phyloP scores from a whole-genome alignment of 192 early-diverging fungal species.

The Pilaira anomala region DNA sequence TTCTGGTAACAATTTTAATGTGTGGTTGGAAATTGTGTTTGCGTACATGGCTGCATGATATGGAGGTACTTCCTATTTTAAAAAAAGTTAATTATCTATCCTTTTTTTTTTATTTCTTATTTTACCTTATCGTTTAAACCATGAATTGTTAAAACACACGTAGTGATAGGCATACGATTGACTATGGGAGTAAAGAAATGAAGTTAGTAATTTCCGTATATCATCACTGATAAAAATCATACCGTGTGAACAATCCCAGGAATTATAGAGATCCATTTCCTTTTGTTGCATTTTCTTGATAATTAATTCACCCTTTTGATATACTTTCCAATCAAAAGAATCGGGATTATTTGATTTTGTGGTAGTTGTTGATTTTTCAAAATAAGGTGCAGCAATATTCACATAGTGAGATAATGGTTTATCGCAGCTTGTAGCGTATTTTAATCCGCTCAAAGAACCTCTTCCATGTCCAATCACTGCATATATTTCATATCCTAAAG shows the following conservation, averaged over 20 bases:
- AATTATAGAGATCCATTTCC: constrained; percentile 18
- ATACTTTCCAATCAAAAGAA: constrained; percentile 24
- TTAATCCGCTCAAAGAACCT: constrained; percentile 29
- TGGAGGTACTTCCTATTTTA: constrained; percentile 32
- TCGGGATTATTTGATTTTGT: constrained; percentile 17
- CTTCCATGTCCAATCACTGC: constrained; percentile 28
- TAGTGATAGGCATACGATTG: constrained; percentile 43
- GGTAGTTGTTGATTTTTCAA: constrained; percentile 15
- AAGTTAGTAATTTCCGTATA: neutral
- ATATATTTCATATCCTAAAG: constrained; percentile 25
- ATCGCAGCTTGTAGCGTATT: constrained; percentile 34
- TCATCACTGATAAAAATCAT: neutral
- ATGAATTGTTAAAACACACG: constrained; percentile 49
- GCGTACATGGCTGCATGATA: constrained; percentile 40
- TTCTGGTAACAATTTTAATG: constrained; percentile 40
- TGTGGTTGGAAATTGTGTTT: constrained; percentile 40
- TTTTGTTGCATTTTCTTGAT: constrained; percentile 9
- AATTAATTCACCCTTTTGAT: constrained; percentile 13
- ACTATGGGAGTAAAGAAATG: constrained; percentile 29
- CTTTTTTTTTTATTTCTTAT: neutral
- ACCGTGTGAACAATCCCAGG: constrained; percentile 33
- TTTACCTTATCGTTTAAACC: constrained; percentile 49
- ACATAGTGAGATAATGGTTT: constrained; percentile 33
- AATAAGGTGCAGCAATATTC: constrained; percentile 28
- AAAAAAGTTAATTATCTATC: neutral